Conservation (phyloP, 1,284 basidiomycete genomes). For the Tilletiopsis washingtonensis region DNA sequence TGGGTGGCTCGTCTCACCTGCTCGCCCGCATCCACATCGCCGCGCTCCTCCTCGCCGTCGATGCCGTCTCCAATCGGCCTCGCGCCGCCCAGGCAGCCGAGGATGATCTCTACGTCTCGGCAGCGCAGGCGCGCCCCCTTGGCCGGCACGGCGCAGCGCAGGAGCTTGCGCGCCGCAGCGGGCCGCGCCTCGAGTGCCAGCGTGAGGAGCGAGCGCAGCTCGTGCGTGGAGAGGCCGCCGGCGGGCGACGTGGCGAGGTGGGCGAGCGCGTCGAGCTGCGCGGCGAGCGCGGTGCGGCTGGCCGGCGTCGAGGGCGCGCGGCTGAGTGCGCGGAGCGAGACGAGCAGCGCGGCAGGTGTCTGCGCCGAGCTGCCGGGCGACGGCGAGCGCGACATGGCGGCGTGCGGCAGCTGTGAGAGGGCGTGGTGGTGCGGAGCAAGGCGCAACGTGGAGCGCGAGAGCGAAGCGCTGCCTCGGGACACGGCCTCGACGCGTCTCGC, state of each 20-base stretch:
- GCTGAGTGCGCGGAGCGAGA: no score
- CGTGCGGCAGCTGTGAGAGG: no score
- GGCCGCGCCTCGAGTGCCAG: neutral
- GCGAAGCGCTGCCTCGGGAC: no score
- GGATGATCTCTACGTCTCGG: neutral
- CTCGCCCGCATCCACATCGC: neutral
- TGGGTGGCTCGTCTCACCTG: neutral
- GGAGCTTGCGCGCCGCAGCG: neutral
- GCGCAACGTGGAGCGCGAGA: no score
- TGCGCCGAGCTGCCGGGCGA: no score
- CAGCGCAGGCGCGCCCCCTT: neutral
- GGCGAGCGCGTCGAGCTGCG: neutral
- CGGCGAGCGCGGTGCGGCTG: neutral
- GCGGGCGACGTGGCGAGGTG: neutral
- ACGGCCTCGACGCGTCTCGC: no score
- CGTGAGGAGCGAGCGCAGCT: neutral
- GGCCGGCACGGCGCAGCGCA: neutral
- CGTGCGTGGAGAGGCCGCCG: neutral
- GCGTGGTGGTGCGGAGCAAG: no score
- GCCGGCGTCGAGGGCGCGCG: neutral
- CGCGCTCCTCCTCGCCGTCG: neutral
- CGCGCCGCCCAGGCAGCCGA: neutral
- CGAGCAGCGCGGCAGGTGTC: no score
- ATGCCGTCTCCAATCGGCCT: neutral
- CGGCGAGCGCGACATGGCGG: no score